Evolutionary conservation across 345 rosid genomes (phyloP).

Genomic region (Ceriops zippeliana): DNA sequence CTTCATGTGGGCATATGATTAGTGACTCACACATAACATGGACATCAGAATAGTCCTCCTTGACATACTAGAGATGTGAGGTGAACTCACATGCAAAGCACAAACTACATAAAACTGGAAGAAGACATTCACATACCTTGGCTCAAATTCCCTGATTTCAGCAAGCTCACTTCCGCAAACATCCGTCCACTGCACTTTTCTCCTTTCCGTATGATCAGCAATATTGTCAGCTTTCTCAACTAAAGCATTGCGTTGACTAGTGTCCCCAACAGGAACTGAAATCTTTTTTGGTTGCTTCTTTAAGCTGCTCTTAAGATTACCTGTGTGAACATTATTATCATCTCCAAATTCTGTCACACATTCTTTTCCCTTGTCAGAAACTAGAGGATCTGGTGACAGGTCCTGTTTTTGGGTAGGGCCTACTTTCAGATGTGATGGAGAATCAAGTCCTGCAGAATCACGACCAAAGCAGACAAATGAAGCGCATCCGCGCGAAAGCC

Average conservation of each 20-base stretch:
- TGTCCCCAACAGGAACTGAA: slow-evolving; percentile 38
- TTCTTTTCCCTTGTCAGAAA: slow-evolving; percentile 41
- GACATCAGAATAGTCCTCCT: background rate
- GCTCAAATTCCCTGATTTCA: slow-evolving; percentile 90
- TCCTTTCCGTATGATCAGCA: slow-evolving; percentile 44
- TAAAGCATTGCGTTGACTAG: slow-evolving; percentile 34
- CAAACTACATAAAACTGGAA: slow-evolving; percentile 8
- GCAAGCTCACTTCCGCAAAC: slow-evolving; percentile 81
- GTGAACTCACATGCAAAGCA: background rate
- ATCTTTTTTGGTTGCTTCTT: slow-evolving; percentile 49
- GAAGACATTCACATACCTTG: slow-evolving; percentile 52
- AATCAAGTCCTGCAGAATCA: slow-evolving; percentile 78
- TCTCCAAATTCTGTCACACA: slow-evolving; percentile 34
- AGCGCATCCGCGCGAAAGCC: slow-evolving; percentile 84
- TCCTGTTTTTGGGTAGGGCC: slow-evolving; percentile 71
- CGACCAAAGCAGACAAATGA: slow-evolving; percentile 86
- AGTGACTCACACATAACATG: background rate
- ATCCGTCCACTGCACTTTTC: slow-evolving; percentile 98
- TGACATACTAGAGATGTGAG: background rate
- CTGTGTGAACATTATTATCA: slow-evolving; percentile 38
- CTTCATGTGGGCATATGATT: background rate
- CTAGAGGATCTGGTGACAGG: slow-evolving; percentile 45
- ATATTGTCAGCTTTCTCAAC: slow-evolving; percentile 42
- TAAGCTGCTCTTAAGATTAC: slow-evolving; percentile 70
- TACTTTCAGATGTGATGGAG: slow-evolving; percentile 70